A percentile compares a stretch with the other conserved stretches of the same genome.
Evolutionary conservation across 352 stramenopile genomes (phyloP).

Genomic region (Elongisporangium undulatum): DNA sequence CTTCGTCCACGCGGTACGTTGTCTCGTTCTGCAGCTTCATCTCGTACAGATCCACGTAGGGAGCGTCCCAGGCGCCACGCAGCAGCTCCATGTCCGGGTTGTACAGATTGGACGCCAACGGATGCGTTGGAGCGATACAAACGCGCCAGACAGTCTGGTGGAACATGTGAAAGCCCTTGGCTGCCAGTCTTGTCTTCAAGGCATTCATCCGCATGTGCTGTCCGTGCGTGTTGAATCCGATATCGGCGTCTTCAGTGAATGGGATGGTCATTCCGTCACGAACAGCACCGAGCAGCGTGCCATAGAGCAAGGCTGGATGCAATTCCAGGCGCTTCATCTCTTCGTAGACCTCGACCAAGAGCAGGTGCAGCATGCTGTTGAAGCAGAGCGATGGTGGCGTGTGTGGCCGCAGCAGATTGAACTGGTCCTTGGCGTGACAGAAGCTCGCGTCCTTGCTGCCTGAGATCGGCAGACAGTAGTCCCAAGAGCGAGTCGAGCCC

Average conservation of each 20-base stretch:
- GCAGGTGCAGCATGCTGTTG: conserved; percentile 27
- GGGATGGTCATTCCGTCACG: conserved; percentile 29
- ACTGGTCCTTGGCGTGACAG: conserved; percentile 17
- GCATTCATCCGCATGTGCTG: conserved; percentile 1
- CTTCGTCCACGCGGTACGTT: conserved; percentile 3
- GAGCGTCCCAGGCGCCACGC: conserved; percentile 13
- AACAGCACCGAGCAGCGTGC: conserved; percentile 32
- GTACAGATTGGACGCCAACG: conserved; percentile 26
- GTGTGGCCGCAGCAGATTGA: conserved; percentile 13
- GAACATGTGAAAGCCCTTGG: conserved; percentile 37
- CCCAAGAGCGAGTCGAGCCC: too few species aligned
- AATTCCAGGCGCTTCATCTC: conserved; percentile 9
- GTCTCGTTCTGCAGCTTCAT: conserved; percentile 19
- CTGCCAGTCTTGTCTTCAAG: conserved; percentile 16
- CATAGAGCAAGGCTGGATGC: conserved; percentile 20
- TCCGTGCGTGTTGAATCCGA: conserved; percentile 16
- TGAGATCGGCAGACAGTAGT: conserved; percentile 30
- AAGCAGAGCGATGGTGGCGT: conserved; percentile 10
- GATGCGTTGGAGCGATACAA: conserved; percentile 36
- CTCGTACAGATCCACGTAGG: conserved; percentile 38
- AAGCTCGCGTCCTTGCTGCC: conserved; percentile 16
- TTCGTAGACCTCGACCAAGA: conserved; percentile 27
- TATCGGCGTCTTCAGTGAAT: conserved; percentile 35
- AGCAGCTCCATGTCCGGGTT: conserved; percentile 15
- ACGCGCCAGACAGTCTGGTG: conserved; percentile 30